Evolutionary conservation across 108 stramenopile species (phyloP).

Genomic region (Phaeodactylum tricornutum): DNA sequence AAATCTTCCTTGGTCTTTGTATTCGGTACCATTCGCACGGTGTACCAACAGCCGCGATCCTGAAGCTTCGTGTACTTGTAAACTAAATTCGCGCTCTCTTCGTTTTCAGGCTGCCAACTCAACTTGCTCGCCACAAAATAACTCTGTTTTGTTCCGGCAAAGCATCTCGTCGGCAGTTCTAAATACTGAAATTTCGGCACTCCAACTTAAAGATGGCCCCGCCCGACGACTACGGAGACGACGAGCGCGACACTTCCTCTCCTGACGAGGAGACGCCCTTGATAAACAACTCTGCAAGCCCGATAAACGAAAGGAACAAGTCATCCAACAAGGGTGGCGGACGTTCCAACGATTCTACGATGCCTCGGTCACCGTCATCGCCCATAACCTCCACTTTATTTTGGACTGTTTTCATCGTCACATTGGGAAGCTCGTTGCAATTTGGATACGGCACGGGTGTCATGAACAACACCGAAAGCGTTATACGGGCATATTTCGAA

Average conservation of each 20-base stretch:
- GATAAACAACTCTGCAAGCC: not conserved
- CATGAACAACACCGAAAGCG: conserved; percentile 25
- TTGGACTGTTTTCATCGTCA: conserved; percentile 15
- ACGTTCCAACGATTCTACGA: no score
- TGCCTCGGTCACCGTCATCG: no score
- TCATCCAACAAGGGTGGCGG: not conserved
- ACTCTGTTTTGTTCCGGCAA: not conserved
- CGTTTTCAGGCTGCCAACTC: no score
- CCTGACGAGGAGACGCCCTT: not conserved
- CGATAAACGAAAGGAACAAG: not conserved
- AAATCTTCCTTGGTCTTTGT: no score
- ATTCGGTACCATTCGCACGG: no score
- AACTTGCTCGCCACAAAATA: not conserved
- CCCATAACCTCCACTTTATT: conserved; percentile 5
- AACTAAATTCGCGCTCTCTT: no score
- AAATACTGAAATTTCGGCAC: not conserved
- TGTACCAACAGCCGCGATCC: no score
- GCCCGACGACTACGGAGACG: not conserved
- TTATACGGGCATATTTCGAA: conserved; percentile 16
- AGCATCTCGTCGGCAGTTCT: not conserved
- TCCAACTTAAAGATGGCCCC: not conserved
- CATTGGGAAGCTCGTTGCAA: conserved; percentile 23
- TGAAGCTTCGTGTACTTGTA: no score
- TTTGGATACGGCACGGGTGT: conserved; percentile 31
- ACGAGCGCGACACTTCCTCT: not conserved